These are phyloP conservation scores for Lactuca saligna DNA, from an alignment of 129 eudicot species.

Conservation along the genomic window DNA sequence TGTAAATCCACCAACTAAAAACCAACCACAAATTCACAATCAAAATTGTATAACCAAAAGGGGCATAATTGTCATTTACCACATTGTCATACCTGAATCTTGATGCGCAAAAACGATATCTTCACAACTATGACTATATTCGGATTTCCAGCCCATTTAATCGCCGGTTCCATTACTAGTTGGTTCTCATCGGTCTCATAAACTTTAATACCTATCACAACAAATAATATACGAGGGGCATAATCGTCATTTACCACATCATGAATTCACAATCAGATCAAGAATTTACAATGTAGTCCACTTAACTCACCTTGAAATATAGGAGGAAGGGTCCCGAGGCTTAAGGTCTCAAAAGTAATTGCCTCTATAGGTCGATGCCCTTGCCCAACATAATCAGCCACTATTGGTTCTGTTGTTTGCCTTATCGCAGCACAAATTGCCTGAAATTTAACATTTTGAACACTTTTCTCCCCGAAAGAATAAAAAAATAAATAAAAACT, in stretches of 20 bases:
- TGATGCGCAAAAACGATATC: slow-evolving; percentile 39
- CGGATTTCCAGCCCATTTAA: slow-evolving; percentile 96
- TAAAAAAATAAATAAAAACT: background rate
- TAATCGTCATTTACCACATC: background rate
- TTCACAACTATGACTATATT: slow-evolving; percentile 58
- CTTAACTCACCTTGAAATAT: slow-evolving; percentile 60
- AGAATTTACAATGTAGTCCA: background rate
- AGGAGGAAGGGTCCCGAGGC: slow-evolving; percentile 90
- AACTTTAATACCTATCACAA: slow-evolving; percentile 59
- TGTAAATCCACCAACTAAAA: slow-evolving; percentile 83
- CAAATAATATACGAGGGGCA: background rate
- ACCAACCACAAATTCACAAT: slow-evolving; percentile 17
- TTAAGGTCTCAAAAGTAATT: slow-evolving; percentile 68
- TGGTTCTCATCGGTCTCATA: slow-evolving; percentile 78
- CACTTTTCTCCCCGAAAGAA: background rate
- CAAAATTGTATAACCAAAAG: slow-evolving; percentile 7
- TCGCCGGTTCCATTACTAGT: slow-evolving; percentile 80
- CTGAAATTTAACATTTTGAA: slow-evolving; percentile 34
- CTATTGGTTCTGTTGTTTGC: slow-evolving; percentile 57
- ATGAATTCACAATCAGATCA: background rate
- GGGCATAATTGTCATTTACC: slow-evolving; percentile 16
- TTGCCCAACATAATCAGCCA: slow-evolving; percentile 72
- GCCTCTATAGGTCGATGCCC: slow-evolving; percentile 56
- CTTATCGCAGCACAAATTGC: slow-evolving; percentile 61
- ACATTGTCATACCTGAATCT: slow-evolving; percentile 57